phyloP scores from a whole-genome alignment of 2,329 filamentous ascomycete genomes.

The Geosmithia morbida region DNA sequence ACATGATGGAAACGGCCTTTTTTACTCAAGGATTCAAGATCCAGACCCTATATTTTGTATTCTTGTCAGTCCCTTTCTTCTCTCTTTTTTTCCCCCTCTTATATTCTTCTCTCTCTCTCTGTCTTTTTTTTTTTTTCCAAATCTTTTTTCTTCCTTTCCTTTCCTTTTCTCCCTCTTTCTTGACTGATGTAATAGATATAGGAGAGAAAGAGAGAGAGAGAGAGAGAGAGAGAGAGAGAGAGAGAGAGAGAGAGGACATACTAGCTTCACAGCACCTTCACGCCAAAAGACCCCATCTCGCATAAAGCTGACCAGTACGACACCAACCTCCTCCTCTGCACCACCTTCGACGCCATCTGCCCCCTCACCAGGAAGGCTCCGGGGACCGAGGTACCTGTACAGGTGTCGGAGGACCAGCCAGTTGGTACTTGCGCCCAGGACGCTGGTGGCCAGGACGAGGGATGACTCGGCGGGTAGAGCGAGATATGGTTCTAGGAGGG shows the following conservation, averaged over 20 bases:
- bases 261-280: slow-evolving; percentile 52
- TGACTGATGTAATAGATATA: no score
- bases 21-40: slow-evolving; percentile 45
- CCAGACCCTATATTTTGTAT: slow-evolving; percentile 44
- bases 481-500: slow-evolving; percentile 51
- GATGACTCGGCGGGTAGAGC: slow-evolving; percentile 40
- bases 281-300: slow-evolving; percentile 69
- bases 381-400: slow-evolving; percentile 23
- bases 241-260: slow-evolving; percentile 15
- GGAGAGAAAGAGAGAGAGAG: neutral
- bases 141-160: no score
- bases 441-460: slow-evolving; percentile 53
- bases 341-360: slow-evolving; percentile 9
- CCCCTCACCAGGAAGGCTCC: neutral
- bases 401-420: slow-evolving; percentile 49
- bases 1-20: slow-evolving; percentile 55
- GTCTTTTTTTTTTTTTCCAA: no score
- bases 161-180: no score
- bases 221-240: neutral
- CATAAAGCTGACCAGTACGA: slow-evolving; percentile 75
- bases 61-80: neutral
- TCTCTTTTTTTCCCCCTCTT: neutral
- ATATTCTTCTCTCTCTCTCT: neutral
- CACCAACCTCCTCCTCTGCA: slow-evolving; percentile 23
- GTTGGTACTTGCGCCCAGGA: slow-evolving; percentile 49